phyloP scores from a whole-genome alignment of 192 early-diverging fungal species.

The Dissophora globulifera region DNA sequence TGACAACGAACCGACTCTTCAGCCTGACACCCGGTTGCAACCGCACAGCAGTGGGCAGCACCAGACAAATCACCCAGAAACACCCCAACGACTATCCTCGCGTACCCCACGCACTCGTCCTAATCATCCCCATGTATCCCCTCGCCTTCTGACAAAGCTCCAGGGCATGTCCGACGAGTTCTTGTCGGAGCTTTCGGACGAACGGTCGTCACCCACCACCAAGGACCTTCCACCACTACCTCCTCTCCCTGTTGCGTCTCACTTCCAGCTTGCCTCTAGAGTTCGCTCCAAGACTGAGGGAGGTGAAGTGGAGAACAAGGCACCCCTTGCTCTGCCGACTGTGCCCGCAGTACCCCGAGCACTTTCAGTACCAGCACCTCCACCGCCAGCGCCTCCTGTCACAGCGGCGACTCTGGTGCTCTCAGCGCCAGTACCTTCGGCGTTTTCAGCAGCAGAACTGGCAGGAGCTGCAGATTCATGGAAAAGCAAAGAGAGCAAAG shows the following conservation, averaged over 20 bases:
- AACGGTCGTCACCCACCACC: background rate
- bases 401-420: background rate
- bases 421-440: too few species aligned
- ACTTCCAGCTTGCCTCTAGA: background rate
- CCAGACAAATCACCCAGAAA: background rate
- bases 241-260: too few species aligned
- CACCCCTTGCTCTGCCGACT: too few species aligned
- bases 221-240: slow-evolving; percentile 19
- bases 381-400: background rate
- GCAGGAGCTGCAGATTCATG: background rate
- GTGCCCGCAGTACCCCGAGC: too few species aligned
- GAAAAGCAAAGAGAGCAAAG: slow-evolving; percentile 7
- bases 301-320: background rate
- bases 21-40: too few species aligned
- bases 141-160: slow-evolving; percentile 1
- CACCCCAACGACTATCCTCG: background rate
- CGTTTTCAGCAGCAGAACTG: too few species aligned
- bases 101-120: background rate
- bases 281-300: background rate
- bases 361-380: too few species aligned
- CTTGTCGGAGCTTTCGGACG: slow-evolving; percentile 14
- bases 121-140: background rate
- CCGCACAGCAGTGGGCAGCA: background rate
- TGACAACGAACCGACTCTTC: background rate
- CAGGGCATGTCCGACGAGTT: slow-evolving; percentile 29